A percentile compares a stretch with the other conserved stretches of the same genome.
These are phyloP conservation scores for Vicia faba DNA, from an alignment of 306 rosid genomes.

Conservation along the genomic window DNA sequence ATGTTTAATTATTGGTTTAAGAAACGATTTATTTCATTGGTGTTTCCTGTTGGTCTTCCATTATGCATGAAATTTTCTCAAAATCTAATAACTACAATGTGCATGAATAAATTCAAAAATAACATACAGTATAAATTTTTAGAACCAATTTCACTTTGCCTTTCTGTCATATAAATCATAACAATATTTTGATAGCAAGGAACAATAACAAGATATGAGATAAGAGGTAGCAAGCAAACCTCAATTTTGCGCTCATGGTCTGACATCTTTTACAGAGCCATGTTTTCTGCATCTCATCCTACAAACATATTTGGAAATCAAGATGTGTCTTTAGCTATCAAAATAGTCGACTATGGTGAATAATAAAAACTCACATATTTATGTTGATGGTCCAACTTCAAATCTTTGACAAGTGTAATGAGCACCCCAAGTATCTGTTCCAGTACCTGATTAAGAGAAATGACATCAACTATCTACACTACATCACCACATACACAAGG, in stretches of 20 bases:
- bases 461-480: constrained; percentile 13
- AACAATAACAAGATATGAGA: constrained; percentile 22
- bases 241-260: constrained; percentile 88
- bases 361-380: constrained; percentile 61
- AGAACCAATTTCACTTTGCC: no score
- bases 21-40: no score
- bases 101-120: no score
- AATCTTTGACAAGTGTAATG: constrained; percentile 85
- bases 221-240: constrained; percentile 53
- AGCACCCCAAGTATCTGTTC: constrained; percentile 95
- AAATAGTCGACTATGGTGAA: constrained; percentile 24
- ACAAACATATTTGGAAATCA: constrained; percentile 31
- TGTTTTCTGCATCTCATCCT: constrained; percentile 87
- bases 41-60: no score
- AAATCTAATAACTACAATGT: no score
- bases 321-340: constrained; percentile 25
- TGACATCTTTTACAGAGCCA: constrained; percentile 95
- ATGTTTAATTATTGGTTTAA: no score
- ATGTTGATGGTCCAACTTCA: constrained; percentile 93
- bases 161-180: no score
- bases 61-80: no score
- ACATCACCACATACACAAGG: constrained; percentile 12
- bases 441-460: constrained; percentile 62
- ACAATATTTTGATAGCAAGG: constrained; percentile 11
- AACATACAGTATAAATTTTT: no score